Conservation (phyloP, 805 yeast genomes). For the Suhomyces pyralidae region DNA sequence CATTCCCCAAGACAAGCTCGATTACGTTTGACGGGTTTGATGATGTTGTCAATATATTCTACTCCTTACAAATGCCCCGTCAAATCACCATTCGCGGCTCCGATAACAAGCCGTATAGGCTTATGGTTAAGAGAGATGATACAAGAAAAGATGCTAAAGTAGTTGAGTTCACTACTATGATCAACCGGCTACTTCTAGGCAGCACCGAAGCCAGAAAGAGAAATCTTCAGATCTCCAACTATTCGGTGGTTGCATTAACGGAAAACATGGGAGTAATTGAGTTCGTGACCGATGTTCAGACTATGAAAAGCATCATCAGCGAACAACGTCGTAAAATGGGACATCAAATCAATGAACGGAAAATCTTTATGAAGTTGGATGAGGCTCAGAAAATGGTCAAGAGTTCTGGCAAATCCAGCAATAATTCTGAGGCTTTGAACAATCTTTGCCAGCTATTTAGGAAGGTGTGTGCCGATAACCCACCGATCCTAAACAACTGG, state of each 20-base stretch:
- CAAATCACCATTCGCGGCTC: slow-evolving; percentile 73
- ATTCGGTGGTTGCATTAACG: slow-evolving; percentile 83
- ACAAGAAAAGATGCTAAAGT: slow-evolving; percentile 92
- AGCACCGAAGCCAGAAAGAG: slow-evolving; percentile 75
- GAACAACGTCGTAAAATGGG: slow-evolving; percentile 22
- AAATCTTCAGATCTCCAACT: slow-evolving; percentile 67
- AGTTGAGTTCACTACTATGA: slow-evolving; percentile 84
- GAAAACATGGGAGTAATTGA: slow-evolving; percentile 90
- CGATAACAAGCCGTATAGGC: slow-evolving; percentile 68
- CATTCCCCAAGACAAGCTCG: slow-evolving; percentile 44
- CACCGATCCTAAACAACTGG: slow-evolving; percentile 84
- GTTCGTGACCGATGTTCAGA: slow-evolving; percentile 74
- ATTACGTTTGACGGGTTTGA: slow-evolving; percentile 62
- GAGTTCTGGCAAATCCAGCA: slow-evolving; percentile 13
- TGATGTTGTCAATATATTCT: slow-evolving; percentile 63
- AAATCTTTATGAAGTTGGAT: slow-evolving; percentile 21
- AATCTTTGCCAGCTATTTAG: slow-evolving; percentile 22
- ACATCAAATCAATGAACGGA: slow-evolving; percentile 19
- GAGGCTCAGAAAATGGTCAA: slow-evolving; percentile 22
- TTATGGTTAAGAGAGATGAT: slow-evolving; percentile 88
- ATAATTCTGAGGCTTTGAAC: slow-evolving; percentile 11
- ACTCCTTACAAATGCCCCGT: slow-evolving; percentile 85
- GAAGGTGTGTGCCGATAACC: slow-evolving; percentile 34
- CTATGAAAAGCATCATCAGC: slow-evolving; percentile 57
- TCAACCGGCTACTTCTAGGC: slow-evolving; percentile 66